A percentile compares a stretch with the other conserved stretches of the same genome.
Evolutionary conservation across 2,329 filamentous ascomycete genomes (phyloP).

Genomic region (Exophiala sp.): DNA sequence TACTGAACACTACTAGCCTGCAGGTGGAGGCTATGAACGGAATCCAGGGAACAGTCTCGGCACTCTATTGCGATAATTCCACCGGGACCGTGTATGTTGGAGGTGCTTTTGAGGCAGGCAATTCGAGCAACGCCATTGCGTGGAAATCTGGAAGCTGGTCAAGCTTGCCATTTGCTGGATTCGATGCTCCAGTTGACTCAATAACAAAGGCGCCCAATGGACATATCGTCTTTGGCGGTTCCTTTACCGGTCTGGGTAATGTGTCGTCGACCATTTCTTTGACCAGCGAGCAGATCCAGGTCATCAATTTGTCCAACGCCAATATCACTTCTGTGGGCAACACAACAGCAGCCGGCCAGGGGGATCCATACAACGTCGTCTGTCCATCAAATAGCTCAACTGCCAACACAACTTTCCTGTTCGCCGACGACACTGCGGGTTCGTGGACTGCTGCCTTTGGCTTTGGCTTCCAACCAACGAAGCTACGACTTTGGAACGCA

Average conservation of each 20-base stretch:
- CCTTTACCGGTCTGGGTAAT: constrained; percentile 85
- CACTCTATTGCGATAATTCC: constrained; percentile 75
- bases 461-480: constrained; percentile 83
- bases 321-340: constrained; percentile 63
- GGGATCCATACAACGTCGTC: constrained; percentile 73
- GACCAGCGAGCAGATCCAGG: constrained; percentile 63
- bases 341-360: constrained; percentile 58
- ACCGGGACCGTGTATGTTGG: constrained; percentile 84
- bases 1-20: constrained; percentile 72
- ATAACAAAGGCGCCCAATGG: constrained; percentile 77
- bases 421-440: constrained; percentile 70
- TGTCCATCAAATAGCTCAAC: constrained; percentile 70
- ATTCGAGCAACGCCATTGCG: constrained; percentile 85
- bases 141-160: constrained; percentile 70
- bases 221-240: constrained; percentile 87
- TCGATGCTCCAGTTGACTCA: constrained; percentile 86
- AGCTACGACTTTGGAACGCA: constrained; percentile 84
- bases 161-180: constrained; percentile 83
- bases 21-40: constrained; percentile 72
- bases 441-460: constrained; percentile 80
- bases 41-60: constrained; percentile 75
- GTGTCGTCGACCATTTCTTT: constrained; percentile 19
- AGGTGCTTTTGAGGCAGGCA: constrained; percentile 73
- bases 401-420: constrained; percentile 73
- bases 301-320: constrained; percentile 79